A percentile compares a stretch with the other conserved stretches of the same genome.
These are phyloP conservation scores for Babesia divergens DNA, from an alignment of 169 alveolate species.

Conservation along the genomic window DNA sequence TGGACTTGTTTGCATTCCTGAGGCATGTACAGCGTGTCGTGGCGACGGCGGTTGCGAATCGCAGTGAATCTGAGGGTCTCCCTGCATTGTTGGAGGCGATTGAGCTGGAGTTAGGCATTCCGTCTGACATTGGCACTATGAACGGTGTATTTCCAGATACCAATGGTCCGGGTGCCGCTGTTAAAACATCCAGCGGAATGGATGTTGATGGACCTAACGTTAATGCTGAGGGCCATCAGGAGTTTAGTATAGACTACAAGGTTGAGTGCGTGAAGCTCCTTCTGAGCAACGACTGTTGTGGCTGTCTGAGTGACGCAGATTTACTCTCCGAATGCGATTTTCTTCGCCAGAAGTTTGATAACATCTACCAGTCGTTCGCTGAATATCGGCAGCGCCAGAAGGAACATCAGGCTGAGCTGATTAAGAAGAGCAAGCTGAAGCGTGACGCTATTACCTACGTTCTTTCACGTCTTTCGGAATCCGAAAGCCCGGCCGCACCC, in stretches of 20 bases:
- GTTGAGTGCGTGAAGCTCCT: constrained; percentile 32
- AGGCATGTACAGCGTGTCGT: not conserved
- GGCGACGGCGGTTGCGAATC: constrained; percentile 8
- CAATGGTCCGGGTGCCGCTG: no score
- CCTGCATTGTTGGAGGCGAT: not conserved
- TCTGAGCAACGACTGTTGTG: constrained; percentile 16
- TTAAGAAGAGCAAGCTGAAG: constrained; percentile 64
- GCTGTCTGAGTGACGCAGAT: not conserved
- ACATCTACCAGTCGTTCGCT: constrained; percentile 21
- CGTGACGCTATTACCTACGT: constrained; percentile 72
- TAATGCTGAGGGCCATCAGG: not conserved
- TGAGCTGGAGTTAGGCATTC: not conserved
- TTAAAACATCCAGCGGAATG: not conserved
- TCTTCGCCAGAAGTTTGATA: constrained; percentile 26
- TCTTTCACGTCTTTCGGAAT: constrained; percentile 64
- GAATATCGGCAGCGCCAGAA: constrained; percentile 50
- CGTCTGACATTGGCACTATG: no score
- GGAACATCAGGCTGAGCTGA: constrained; percentile 65
- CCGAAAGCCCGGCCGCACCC: constrained; percentile 52
- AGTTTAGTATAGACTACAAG: not conserved
- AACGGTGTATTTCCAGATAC: no score
- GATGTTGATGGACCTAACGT: not conserved
- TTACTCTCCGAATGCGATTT: constrained; percentile 9
- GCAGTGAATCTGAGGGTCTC: constrained; percentile 23
- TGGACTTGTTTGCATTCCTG: not conserved